Conservation (phyloP, 2,329 filamentous ascomycete genomes). For the Sarocladium oryzae region DNA sequence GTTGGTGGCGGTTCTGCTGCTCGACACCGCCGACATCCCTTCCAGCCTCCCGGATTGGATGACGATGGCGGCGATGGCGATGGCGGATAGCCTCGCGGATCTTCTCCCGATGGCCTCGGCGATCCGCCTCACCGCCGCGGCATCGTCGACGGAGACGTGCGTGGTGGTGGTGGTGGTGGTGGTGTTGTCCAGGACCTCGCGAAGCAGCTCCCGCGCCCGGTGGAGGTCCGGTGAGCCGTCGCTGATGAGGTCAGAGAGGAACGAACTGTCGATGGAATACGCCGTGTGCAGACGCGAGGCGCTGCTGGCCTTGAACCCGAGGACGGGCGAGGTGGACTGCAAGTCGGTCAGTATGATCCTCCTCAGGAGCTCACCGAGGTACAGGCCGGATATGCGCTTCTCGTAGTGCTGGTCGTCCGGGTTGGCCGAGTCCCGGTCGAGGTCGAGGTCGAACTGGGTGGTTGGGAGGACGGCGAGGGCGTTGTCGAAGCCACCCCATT, state of each 20-base stretch:
- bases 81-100: slow-evolving; percentile 15
- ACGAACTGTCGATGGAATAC: slow-evolving; percentile 63
- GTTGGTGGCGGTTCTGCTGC: too few relatives aligned
- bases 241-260: slow-evolving; percentile 59
- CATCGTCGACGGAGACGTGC: not conserved
- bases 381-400: slow-evolving; percentile 78
- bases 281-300: slow-evolving; percentile 43
- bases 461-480: slow-evolving; percentile 61
- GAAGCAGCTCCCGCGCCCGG: slow-evolving; percentile 38
- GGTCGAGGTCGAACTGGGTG: slow-evolving; percentile 59
- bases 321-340: slow-evolving; percentile 8
- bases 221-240: not conserved
- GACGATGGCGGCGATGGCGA: slow-evolving; percentile 16
- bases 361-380: slow-evolving; percentile 69
- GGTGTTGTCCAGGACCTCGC: not conserved
- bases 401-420: slow-evolving; percentile 77
- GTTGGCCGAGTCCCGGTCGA: slow-evolving; percentile 64
- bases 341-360: slow-evolving; percentile 48
- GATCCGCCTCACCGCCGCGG: not conserved
- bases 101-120: not conserved
- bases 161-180: too few relatives aligned
- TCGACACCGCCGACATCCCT: too few relatives aligned
- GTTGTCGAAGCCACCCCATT: slow-evolving; percentile 79
- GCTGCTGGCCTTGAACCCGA: slow-evolving; percentile 1
- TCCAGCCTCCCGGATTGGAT: not conserved